Percentiles rank a stretch among this genome's conserved stretches.
phyloP scores from a whole-genome alignment of 257 asterid genomes.

The Lantana camara region DNA sequence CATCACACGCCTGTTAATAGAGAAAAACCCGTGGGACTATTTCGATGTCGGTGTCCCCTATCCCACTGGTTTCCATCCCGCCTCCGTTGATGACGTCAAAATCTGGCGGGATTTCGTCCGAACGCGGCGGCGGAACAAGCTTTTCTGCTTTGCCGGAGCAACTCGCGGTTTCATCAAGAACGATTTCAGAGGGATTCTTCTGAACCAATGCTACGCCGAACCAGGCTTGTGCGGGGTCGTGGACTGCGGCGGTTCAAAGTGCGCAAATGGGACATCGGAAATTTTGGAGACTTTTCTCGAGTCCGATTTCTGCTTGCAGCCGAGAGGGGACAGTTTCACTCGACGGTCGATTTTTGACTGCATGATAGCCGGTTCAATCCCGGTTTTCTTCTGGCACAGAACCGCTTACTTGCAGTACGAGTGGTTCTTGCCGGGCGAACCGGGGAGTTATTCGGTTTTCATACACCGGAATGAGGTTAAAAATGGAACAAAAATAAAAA shows the following conservation, averaged over 20 bases:
- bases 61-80: conserved; percentile 89
- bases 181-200: conserved; percentile 62
- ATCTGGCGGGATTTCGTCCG: conserved; percentile 67
- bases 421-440: conserved; percentile 74
- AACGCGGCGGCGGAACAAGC: conserved; percentile 37
- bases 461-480: conserved; percentile 63
- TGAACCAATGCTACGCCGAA: conserved; percentile 55
- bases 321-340: conserved; percentile 83
- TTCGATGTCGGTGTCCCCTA: conserved; percentile 81
- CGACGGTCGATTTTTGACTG: conserved; percentile 85
- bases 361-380: conserved; percentile 91
- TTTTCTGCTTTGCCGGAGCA: conserved; percentile 75
- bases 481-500: conserved; percentile 56
- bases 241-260: conserved; percentile 65
- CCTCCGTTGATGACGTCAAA: conserved; percentile 36
- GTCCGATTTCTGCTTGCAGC: conserved; percentile 86
- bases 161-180: conserved; percentile 57
- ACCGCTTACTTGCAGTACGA: conserved; percentile 74
- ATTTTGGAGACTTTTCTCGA: conserved; percentile 63
- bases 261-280: conserved; percentile 63
- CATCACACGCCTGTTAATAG: conserved; percentile 69
- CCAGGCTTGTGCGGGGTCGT: conserved; percentile 64
- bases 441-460: conserved; percentile 72
- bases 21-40: conserved; percentile 73
- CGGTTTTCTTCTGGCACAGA: conserved; percentile 86